A percentile compares a stretch with the other conserved stretches of the same genome.
phyloP scores from a whole-genome alignment of 2,329 filamentous ascomycete species.

The Apiospora koreana region DNA sequence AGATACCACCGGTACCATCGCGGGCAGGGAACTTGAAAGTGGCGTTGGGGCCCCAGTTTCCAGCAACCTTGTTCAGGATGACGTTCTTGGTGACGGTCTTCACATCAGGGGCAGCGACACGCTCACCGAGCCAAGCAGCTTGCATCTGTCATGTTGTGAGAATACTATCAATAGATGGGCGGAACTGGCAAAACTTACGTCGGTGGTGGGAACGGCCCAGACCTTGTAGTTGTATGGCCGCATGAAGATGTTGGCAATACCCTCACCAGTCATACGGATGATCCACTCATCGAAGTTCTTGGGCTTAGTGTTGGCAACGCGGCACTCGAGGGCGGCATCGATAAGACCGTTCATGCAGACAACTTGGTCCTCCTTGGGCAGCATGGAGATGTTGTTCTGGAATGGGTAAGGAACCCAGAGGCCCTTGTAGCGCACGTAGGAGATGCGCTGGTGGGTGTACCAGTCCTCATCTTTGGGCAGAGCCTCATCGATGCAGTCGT shows the following conservation, averaged over 20 bases:
- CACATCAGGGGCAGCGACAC: conserved; percentile 93
- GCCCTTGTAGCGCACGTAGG: conserved; percentile 95
- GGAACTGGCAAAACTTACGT: conserved; percentile 57
- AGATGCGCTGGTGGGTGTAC: conserved; percentile 98
- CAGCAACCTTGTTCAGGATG: conserved; percentile 92
- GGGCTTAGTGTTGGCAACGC: conserved; percentile 87
- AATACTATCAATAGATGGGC: neutral
- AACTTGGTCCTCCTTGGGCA: conserved; percentile 96
- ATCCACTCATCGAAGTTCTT: conserved; percentile 99
- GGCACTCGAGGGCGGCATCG: conserved; percentile 84
- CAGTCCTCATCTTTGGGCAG: conserved; percentile 92
- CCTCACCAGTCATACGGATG: conserved; percentile 83
- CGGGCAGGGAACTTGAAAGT: conserved; percentile 97
- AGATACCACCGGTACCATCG: conserved; percentile 97
- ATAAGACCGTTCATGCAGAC: conserved; percentile 94
- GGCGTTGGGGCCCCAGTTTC: conserved; percentile 97
- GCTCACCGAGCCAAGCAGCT: conserved; percentile 97
- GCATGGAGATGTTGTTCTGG: conserved; percentile 99
- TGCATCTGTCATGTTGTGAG: conserved; percentile 71
- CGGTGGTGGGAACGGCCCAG: conserved; percentile 96
- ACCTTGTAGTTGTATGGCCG: conserved; percentile 99
- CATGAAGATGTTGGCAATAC: conserved; percentile 96
- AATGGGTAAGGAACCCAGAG: conserved; percentile 99
- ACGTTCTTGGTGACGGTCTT: conserved; percentile 94
- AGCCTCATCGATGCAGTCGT: conserved; percentile 97